Base-by-base conservation (phyloP, 2,329 filamentous ascomycete species). In the Pestalotiopsis sp. region DNA sequence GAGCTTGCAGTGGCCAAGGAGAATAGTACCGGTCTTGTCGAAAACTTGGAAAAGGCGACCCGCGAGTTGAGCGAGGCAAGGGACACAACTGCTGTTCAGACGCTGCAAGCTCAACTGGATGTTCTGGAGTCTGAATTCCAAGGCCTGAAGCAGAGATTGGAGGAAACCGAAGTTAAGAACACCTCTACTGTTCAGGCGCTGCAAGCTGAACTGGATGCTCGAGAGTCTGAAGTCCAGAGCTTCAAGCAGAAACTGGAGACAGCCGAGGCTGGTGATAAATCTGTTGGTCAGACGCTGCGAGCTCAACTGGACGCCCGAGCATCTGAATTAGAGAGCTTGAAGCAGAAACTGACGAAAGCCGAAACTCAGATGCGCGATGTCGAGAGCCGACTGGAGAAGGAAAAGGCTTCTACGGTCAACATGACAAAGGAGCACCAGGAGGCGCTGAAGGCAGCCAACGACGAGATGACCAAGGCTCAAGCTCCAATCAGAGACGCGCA, bases 1-100 rank as follows among this genome's bases (percentile, higher is more conserved):
- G 92, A 97, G 73, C 84, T 97, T 4, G 86, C 88, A 2, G 87
- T 89, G 13, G 90, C 90, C 11, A 90, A 92, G 72, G 92, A 96
- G 75, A 92, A 91, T 58, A 90, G 88, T 56, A 82, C 89, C 69
- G 86, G 87, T n/a, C 86, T 94, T 74, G 87, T 89, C 1, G 83
- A 89, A 74, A 66, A 36, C 49, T 23, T 65, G n/a, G 92, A 94
- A 76, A 2, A 25, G 27, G n/a, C 65, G n/a, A 91, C 90, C 1
- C 83, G 87, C 13, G 90, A 93, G 73, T 81, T 94, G 6, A 86
- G 73, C 69, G 83, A 86, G 70, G 79, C 80, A 23, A 83, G 80
- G 11, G 83, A 85, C 6, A 36, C 31, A 36, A 9, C 31, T 36
- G 31, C 31, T 9, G 31, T 36, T 36, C 31, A 36, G 31, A 36